Evolutionary conservation across 1,284 basidiomycete species (phyloP), one percentile per base, ranked within the genome.

Genomic region (Rhizoctonia solani): DNA sequence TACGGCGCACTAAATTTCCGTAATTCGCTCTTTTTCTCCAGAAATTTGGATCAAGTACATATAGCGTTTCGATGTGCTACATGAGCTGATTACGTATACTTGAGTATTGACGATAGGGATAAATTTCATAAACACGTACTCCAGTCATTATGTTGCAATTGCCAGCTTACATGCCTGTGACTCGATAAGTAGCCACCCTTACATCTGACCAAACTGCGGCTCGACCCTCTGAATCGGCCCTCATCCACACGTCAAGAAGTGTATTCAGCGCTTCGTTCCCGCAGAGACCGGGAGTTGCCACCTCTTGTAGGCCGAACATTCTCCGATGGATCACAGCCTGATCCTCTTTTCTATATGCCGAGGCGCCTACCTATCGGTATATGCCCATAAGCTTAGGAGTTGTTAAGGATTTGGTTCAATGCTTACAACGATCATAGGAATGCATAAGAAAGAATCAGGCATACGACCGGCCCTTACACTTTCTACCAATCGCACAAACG

Each of bases 341-440:
- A 21, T 63, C 59, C 14, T 21, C 47, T 1, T 11, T 16, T n/a
- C 47, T 37, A 23, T 37, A 47, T n/a, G 32, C 47, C 9, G 47
- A 44, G 1, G 49, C 59, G 4, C 59, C 59, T 11, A 37, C 30
- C 59, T 63, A 34, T 8, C 37, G 25, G n/a, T 13, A n/a, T n/a
- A n/a, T n/a, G n/a, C n/a, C n/a, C n/a, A 4, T 25, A 4, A 25
- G 25, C 14, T 25, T 19, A 21, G 6, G 21, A 4, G 19, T 13
- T 50, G 4, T 25, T 6, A 25, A 30, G n/a, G 32, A 3, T 11
- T 29, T 29, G 16, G 23, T 29, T 2, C 3, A 11, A 16, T 11
- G 16, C 59, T 50, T 37, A 63, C 59, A 16, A 42, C 27, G 13
- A 63, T 50, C 47, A 63, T 63, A 13, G 59, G 59, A 29, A 63